Evolutionary conservation across 1,284 basidiomycete species (phyloP), one percentile per base, ranked within the genome.

Genomic region (Sutorius eximius): DNA sequence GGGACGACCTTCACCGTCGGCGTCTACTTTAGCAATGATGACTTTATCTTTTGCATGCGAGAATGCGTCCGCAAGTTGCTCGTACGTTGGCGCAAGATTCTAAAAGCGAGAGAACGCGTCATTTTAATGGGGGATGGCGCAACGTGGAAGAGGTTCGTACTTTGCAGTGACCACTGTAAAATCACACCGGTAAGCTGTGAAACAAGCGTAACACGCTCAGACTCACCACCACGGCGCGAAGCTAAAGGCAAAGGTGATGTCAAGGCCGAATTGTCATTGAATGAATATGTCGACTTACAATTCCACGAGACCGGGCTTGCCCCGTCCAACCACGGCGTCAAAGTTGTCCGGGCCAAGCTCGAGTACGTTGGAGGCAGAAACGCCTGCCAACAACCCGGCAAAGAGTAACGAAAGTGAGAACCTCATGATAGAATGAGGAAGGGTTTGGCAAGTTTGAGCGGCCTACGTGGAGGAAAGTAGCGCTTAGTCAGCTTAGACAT

Each of bases 21-120:
- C 95, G 64, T 98, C 94, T 7, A 96, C 88, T 71, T 97, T 97
- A 58, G 94, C 95, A 60, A 98, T 86, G 51, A 93, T 64, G 24
- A 98, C 90, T 69, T 90, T 91, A 71, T 92, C 85, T 65, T 89
- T 87, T 44, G 79, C 82, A 57, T 87, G 80, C 5, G 82, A 75
- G 68, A 87, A 98, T 12, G 90, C 89, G 66, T 96, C 90, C 36
- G 87, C 95, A 18, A 98, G 83, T 71, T 95, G 81, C 71, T 96
- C 95, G 63, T 92, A 98, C 4, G 77, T 73, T 12, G 95, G 95
- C 0, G 91, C 93, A 54, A 98, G 87, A 75, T 82, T 88, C 89
- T 91, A 36, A 45, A 52, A 24, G 18, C 10, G 42, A 9, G 30
- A 9, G 3, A 32, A 36, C 13, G 29, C 15, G 44, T 62, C 68